Evolutionary conservation across 192 early-diverging fungal species (phyloP).

Genomic region (Backusella tarrabulga): DNA sequence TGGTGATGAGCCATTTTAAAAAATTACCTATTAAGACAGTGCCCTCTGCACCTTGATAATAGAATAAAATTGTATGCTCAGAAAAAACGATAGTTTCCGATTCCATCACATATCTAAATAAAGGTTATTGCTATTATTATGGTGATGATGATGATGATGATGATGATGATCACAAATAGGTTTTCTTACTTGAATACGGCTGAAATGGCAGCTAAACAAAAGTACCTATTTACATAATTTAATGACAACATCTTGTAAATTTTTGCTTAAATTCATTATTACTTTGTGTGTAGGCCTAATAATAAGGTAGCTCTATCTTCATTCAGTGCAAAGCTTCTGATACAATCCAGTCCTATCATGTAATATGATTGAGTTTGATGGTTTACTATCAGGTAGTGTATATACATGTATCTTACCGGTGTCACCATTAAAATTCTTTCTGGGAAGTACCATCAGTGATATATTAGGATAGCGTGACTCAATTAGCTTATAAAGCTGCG

Average conservation of each 20-base stretch:
- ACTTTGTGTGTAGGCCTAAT: background rate
- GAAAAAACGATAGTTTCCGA: background rate
- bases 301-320: slow-evolving; percentile 9
- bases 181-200: slow-evolving; percentile 45
- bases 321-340: background rate
- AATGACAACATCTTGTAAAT: background rate
- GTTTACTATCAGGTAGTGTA: background rate
- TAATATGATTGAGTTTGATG: background rate
- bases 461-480: slow-evolving; percentile 37
- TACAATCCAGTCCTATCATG: background rate
- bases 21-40: background rate
- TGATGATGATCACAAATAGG: background rate
- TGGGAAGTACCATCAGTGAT: slow-evolving; percentile 48
- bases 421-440: slow-evolving; percentile 59
- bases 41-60: slow-evolving; percentile 48
- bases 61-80: slow-evolving; percentile 9
- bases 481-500: slow-evolving; percentile 53
- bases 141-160: background rate
- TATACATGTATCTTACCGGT: slow-evolving; percentile 28
- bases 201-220: slow-evolving; percentile 55
- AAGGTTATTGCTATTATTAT: background rate
- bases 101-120: slow-evolving; percentile 1
- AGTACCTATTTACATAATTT: slow-evolving; percentile 36
- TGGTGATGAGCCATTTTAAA: background rate
- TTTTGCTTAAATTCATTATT: background rate